phyloP scores from a whole-genome alignment of 345 rosid species.

The Populus tremula region DNA sequence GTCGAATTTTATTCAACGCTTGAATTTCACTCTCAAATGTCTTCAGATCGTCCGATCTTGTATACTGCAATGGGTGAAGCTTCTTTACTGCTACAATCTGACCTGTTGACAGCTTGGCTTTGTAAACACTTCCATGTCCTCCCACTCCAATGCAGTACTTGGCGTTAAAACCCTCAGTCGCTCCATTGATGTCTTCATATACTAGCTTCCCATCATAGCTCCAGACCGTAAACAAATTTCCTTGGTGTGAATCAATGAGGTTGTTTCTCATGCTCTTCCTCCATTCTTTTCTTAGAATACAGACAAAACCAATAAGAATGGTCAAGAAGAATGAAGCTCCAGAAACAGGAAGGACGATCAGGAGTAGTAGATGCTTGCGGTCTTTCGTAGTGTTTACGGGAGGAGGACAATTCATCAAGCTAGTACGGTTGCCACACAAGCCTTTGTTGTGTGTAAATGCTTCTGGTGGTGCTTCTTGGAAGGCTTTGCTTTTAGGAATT shows the following conservation, averaged over 20 bases:
- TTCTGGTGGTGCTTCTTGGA: constrained; percentile 11
- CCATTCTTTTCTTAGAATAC: background rate
- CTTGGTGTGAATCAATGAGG: background rate
- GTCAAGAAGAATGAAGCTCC: background rate
- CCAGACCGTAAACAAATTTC: constrained; percentile 8
- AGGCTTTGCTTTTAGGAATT: constrained; percentile 15
- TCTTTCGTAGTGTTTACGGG: background rate
- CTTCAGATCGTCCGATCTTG: background rate
- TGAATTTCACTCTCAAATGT: constrained; percentile 7
- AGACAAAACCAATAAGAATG: background rate
- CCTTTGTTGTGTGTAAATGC: constrained; percentile 18
- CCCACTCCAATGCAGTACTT: constrained; percentile 16
- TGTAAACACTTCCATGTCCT: constrained; percentile 14
- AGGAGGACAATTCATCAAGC: background rate
- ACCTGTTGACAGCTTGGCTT: constrained; percentile 14
- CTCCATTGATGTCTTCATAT: constrained; percentile 1
- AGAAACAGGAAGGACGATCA: constrained; percentile 2
- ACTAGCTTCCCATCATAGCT: constrained; percentile 13
- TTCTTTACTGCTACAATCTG: constrained; percentile 21
- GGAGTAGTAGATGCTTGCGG: background rate
- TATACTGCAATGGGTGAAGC: constrained; percentile 1
- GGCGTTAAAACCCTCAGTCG: constrained; percentile 11
- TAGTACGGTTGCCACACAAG: constrained; percentile 13
- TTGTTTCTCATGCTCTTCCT: background rate
- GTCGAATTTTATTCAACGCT: constrained; percentile 4